phyloP scores from a whole-genome alignment of 768 basidiomycete species.

The Pleurotus ostreatus region DNA sequence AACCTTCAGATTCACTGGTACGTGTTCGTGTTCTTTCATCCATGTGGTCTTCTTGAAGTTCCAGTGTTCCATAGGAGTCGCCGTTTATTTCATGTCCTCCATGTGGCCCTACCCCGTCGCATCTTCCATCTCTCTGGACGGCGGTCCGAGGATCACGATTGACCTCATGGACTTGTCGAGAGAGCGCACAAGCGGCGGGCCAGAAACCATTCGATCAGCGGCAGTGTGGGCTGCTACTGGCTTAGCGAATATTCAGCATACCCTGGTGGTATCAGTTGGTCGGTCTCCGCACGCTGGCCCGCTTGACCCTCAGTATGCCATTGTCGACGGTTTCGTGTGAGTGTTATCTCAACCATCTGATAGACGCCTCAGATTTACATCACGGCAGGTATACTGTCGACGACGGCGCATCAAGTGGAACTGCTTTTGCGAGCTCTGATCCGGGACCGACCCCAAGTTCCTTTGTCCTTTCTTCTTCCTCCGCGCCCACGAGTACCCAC shows the following conservation, averaged over 20 bases:
- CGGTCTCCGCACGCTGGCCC: not conserved
- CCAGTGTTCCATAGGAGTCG: constrained; percentile 7
- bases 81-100: constrained; percentile 12
- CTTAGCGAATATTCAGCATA: constrained; percentile 10
- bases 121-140: constrained; percentile 9
- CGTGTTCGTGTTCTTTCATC: not conserved
- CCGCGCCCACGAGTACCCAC: not conserved
- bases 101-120: constrained; percentile 13
- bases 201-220: constrained; percentile 3
- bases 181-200: not conserved
- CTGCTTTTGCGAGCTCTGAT: not conserved
- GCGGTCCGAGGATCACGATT: not conserved
- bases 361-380: not conserved
- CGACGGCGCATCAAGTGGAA: not conserved
- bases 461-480: not conserved
- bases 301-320: not conserved
- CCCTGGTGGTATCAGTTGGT: constrained; percentile 8
- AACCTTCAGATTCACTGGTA: constrained; percentile 13
- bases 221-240: constrained; percentile 10
- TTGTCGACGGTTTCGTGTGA: constrained; percentile 14
- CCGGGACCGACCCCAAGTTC: not conserved
- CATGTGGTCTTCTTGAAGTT: not conserved
- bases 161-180: constrained; percentile 9
- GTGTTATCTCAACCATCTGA: not conserved
- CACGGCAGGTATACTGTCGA: not conserved